phyloP scores from a whole-genome alignment of 2,329 filamentous ascomycete species.

The Pyricularia pennisetigena region DNA sequence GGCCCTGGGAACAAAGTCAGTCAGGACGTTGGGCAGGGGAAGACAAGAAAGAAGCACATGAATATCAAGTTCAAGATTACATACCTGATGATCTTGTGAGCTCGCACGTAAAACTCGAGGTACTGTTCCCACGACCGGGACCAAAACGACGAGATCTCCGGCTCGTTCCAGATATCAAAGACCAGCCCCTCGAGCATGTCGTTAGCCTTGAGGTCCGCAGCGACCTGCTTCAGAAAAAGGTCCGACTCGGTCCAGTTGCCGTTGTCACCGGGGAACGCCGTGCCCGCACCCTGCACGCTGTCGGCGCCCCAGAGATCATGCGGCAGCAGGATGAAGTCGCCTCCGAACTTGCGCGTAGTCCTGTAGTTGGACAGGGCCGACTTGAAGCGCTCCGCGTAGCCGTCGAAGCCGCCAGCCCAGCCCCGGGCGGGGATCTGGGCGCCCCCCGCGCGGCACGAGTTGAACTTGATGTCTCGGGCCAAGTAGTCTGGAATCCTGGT shows the following conservation, averaged over 20 bases:
- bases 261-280: conserved; percentile 35
- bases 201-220: conserved; percentile 24
- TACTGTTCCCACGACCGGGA: conserved; percentile 27
- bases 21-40: neutral
- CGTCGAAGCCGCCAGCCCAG: conserved; percentile 10
- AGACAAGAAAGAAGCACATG: neutral
- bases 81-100: conserved; percentile 20
- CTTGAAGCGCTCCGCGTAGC: conserved; percentile 23
- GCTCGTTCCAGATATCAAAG: conserved; percentile 45
- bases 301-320: conserved; percentile 39
- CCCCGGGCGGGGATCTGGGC: conserved; percentile 12
- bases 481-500: conserved; percentile 8
- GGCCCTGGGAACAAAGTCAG: neutral
- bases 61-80: neutral
- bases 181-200: conserved; percentile 25
- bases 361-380: conserved; percentile 34
- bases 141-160: conserved; percentile 28
- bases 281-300: conserved; percentile 22
- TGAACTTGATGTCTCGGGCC: conserved; percentile 12
- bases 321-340: conserved; percentile 32
- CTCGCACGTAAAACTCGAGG: conserved; percentile 24
- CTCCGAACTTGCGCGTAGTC: conserved; percentile 29
- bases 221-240: conserved; percentile 26
- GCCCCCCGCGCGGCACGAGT: conserved; percentile 13
- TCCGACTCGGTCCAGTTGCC: conserved; percentile 36